A percentile compares a stretch with the other conserved stretches of the same genome.
Conservation (phyloP, 441 rosid species). For the Croton setiger region DNA sequence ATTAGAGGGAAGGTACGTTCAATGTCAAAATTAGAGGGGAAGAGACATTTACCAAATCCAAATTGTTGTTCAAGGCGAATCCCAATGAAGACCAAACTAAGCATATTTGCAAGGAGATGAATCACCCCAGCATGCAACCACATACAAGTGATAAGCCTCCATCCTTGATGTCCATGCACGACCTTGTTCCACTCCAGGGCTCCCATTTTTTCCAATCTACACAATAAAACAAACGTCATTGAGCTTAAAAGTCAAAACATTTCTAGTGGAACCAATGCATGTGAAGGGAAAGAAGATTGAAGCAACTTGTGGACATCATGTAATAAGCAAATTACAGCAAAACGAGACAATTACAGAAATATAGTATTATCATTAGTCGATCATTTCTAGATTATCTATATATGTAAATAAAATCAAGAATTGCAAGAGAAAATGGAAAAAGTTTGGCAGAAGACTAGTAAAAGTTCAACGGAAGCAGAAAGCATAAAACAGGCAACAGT, state of each 20-base stretch:
- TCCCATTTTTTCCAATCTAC: conserved; percentile 81
- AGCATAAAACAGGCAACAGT: conserved; percentile 2
- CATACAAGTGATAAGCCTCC: conserved; percentile 77
- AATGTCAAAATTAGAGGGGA: not conserved
- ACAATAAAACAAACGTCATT: conserved; percentile 14
- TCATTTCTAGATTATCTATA: not conserved
- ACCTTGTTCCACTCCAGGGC: conserved; percentile 71
- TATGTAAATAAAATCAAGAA: not conserved
- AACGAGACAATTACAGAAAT: not conserved
- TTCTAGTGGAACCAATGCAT: not conserved
- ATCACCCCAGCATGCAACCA: conserved; percentile 91
- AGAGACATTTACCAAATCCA: conserved; percentile 58
- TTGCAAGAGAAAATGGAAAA: not conserved
- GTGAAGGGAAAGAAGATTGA: not conserved
- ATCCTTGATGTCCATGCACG: conserved; percentile 64
- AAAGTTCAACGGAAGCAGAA: not conserved
- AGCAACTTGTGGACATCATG: not conserved
- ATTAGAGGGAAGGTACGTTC: no score
- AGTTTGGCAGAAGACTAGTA: no score
- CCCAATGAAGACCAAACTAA: conserved; percentile 66
- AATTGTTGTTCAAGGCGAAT: conserved; percentile 86
- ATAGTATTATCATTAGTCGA: not conserved
- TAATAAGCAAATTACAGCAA: not conserved
- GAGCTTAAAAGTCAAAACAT: not conserved
- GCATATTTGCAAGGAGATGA: conserved; percentile 75